These are phyloP conservation scores for Jimgerdemannia flammicorona DNA, from an alignment of 192 early-diverging fungal species.

Conservation along the genomic window DNA sequence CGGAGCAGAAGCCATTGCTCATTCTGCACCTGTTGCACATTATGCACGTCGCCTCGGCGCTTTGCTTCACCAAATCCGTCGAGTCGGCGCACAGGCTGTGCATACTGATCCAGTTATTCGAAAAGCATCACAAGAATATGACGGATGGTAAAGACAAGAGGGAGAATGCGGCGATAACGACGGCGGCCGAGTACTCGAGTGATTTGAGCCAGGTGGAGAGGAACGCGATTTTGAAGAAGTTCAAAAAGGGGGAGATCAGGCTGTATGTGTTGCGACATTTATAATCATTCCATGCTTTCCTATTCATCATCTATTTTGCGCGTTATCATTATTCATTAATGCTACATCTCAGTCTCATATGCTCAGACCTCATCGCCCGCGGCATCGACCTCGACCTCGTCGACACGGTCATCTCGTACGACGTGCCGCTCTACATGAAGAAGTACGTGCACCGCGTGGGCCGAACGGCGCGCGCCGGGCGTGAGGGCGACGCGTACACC, in stretches of 20 bases:
- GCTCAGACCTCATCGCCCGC: conserved; percentile 85
- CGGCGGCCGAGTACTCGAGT: conserved; percentile 72
- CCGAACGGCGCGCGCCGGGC: conserved; percentile 85
- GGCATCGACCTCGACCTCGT: conserved; percentile 87
- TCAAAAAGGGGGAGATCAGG: conserved; percentile 63
- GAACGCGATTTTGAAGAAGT: conserved; percentile 54
- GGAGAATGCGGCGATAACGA: conserved; percentile 12
- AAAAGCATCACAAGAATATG: conserved; percentile 15
- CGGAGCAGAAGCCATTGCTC: conserved; percentile 77
- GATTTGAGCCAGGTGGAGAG: conserved; percentile 63
- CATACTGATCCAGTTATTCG: conserved; percentile 63
- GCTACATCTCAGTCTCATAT: conserved; percentile 52
- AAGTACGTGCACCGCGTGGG: conserved; percentile 94
- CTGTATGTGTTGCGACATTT: conserved; percentile 33
- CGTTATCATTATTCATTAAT: background rate
- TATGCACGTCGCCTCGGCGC: conserved; percentile 49
- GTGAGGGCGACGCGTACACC: conserved; percentile 75
- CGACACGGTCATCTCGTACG: conserved; percentile 80
- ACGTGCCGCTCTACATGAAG: conserved; percentile 75
- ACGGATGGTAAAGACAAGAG: background rate
- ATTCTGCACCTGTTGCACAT: conserved; percentile 79
- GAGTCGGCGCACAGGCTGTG: conserved; percentile 85
- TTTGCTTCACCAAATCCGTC: conserved; percentile 89
- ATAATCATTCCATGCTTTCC: background rate
- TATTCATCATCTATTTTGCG: background rate